Base-by-base conservation (phyloP, 2,329 filamentous ascomycete genomes). In the Fusarium albosuccineum region DNA sequence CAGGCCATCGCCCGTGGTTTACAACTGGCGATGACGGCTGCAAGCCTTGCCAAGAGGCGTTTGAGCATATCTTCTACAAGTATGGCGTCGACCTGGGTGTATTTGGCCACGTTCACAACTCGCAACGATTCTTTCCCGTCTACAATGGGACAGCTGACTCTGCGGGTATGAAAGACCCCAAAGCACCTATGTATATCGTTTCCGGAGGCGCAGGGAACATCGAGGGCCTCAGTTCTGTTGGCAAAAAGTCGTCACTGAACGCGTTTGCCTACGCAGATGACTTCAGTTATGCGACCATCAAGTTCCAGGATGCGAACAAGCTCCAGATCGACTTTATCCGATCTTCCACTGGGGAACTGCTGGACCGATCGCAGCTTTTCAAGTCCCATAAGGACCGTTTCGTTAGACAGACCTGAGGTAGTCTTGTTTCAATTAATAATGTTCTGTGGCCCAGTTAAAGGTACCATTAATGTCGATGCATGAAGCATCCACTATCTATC, bases 1-100 rank as follows among this genome's bases (percentile, higher is more conserved):
- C 76, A 3, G 82, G 81, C 5, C 82, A 84, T 62, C 73, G 82
- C 2, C 81, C 82, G 1, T 83, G 84, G 83, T 87, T 86, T 73
- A 78, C 79, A 8, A 81, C 80, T 1, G 73, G 74, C 1, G 71
- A 73, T 13, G 60, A 59, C 40, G 70, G 57, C 5, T 68, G 66
- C 44, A 50, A 33, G 8, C 45, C 58, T 9, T 69, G 66, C n/a
- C 66, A 68, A 30, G 10, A 45, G 2, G 63, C 63, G 2, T 66
- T 66, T 3, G 63, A 66, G 13, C 51, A 44, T 2, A 11, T 66
- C 1, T n/a, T 66, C 3, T 66, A 66, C 29, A 62, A 58, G 34
- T 66, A 66, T 1, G 62, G 57, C 0, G 62, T 66, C 2, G 63
- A 66, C 9, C 22, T 66, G 14, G 63, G 36, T 0, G 41, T 66